phyloP scores from a whole-genome alignment of 768 basidiomycete species.

The Russula vinacea region DNA sequence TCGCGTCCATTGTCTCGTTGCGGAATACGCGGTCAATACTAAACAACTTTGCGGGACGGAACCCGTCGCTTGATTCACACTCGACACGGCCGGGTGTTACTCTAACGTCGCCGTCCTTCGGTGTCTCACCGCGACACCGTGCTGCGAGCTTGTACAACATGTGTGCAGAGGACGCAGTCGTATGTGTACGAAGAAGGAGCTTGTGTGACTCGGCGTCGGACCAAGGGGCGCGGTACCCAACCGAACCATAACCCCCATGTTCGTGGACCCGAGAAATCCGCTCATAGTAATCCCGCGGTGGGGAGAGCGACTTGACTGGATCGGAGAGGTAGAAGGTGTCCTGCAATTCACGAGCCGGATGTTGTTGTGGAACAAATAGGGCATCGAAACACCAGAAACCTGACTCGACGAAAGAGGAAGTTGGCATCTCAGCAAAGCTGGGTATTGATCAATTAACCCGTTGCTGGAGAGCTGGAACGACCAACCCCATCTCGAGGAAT shows the following conservation, averaged over 20 bases:
- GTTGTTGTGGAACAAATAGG: conserved; percentile 97
- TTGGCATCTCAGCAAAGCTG: conserved; percentile 99
- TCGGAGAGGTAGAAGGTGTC: conserved; percentile 99
- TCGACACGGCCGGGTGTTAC: conserved; percentile 42
- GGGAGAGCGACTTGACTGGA: conserved; percentile 70
- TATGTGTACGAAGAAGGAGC: conserved; percentile 93
- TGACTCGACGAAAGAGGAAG: conserved; percentile 91
- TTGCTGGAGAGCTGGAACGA: conserved; percentile 18
- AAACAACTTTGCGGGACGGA: conserved; percentile 91
- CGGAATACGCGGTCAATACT: conserved; percentile 98
- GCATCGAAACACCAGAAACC: conserved; percentile 99
- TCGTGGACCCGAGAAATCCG: conserved; percentile 82
- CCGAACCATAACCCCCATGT: conserved; percentile 84
- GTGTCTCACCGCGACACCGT: conserved; percentile 61
- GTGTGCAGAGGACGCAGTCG: conserved; percentile 88
- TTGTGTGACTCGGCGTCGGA: conserved; percentile 87
- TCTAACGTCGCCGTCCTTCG: conserved; percentile 39
- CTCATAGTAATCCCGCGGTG: conserved; percentile 80
- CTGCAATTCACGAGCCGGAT: conserved; percentile 95
- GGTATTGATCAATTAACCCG: not conserved
- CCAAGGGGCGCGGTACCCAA: conserved; percentile 98
- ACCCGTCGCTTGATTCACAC: conserved; percentile 56
- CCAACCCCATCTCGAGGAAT: conserved; percentile 98
- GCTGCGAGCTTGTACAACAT: conserved; percentile 96
- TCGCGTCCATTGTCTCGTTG: conserved; percentile 98